Conservation (phyloP, 2,329 filamentous ascomycete genomes). For the Gaeumannomyces sp. region DNA sequence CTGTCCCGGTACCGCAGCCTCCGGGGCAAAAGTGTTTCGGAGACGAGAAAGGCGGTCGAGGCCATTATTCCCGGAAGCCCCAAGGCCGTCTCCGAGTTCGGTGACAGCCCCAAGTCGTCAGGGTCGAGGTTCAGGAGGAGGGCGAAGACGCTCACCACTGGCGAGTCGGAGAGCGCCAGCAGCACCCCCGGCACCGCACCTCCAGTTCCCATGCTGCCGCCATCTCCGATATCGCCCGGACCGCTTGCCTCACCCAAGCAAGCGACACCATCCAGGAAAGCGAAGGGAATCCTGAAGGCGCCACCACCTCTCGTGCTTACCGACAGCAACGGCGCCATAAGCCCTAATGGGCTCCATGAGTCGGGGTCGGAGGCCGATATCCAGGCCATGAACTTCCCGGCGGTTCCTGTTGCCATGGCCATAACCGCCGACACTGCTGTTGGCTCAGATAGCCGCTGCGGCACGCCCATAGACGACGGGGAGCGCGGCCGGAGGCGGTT, state of each 20-base stretch:
- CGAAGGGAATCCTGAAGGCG: neutral
- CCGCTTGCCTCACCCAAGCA: slow-evolving; percentile 5
- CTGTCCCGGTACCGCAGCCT: slow-evolving; percentile 29
- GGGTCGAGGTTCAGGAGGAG: slow-evolving; percentile 12
- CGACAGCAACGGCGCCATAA: neutral
- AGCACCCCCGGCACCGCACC: neutral
- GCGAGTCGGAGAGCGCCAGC: neutral
- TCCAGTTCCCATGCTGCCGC: slow-evolving; percentile 3
- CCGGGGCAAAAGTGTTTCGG: slow-evolving; percentile 25
- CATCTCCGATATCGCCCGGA: neutral
- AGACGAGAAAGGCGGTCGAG: slow-evolving; percentile 18
- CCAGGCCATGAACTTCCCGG: slow-evolving; percentile 9
- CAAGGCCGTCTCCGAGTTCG: neutral
- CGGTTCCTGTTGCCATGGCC: slow-evolving; percentile 12
- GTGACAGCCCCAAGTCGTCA: slow-evolving; percentile 8
- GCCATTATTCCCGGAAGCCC: slow-evolving; percentile 13
- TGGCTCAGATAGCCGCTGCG: slow-evolving; percentile 1
- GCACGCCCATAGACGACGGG: neutral
- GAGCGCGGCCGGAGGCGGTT: neutral
- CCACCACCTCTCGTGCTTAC: neutral
- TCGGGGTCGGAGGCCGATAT: slow-evolving; percentile 8
- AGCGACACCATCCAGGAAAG: slow-evolving; percentile 8
- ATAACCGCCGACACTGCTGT: slow-evolving; percentile 14
- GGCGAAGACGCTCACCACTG: slow-evolving; percentile 12
- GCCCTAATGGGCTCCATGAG: neutral